These are phyloP conservation scores for Tylopilus felleus DNA, from an alignment of 768 basidiomycete species.

Conservation along the genomic window DNA sequence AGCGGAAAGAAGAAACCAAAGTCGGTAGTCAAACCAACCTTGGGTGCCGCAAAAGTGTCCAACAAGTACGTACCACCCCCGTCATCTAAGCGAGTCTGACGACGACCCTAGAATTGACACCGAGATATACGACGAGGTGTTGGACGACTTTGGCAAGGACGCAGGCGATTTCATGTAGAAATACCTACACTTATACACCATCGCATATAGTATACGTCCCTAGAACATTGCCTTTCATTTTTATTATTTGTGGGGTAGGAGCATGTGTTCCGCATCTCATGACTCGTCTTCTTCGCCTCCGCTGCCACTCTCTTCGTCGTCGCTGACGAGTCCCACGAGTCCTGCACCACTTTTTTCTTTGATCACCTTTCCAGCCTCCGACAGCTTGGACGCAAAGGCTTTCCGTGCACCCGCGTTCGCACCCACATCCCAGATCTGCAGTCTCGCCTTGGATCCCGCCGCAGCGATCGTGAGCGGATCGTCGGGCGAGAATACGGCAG, in stretches of 20 bases:
- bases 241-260: conserved; percentile 2
- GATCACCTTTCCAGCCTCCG: conserved; percentile 63
- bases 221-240: neutral
- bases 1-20: conserved; percentile 90
- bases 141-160: conserved; percentile 81
- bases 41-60: conserved; percentile 71
- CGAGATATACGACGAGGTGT: conserved; percentile 75
- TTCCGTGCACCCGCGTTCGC: conserved; percentile 80
- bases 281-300: conserved; percentile 37
- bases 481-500: conserved; percentile 87
- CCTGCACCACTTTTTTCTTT: conserved; percentile 65
- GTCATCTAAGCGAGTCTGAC: conserved; percentile 13
- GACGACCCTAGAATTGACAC: conserved; percentile 64
- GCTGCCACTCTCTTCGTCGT: conserved; percentile 65
- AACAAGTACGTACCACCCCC: conserved; percentile 45
- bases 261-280: too few species aligned
- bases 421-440: conserved; percentile 95
- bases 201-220: conserved; percentile 9
- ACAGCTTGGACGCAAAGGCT: conserved; percentile 76
- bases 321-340: conserved; percentile 64
- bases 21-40: conserved; percentile 61
- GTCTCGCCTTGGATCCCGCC: conserved; percentile 88
- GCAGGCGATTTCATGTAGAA: conserved; percentile 89
- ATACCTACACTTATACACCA: conserved; percentile 18
- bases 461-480: conserved; percentile 92